phyloP scores from a whole-genome alignment of 441 rosid species.

The Codiaeum variegatum region DNA sequence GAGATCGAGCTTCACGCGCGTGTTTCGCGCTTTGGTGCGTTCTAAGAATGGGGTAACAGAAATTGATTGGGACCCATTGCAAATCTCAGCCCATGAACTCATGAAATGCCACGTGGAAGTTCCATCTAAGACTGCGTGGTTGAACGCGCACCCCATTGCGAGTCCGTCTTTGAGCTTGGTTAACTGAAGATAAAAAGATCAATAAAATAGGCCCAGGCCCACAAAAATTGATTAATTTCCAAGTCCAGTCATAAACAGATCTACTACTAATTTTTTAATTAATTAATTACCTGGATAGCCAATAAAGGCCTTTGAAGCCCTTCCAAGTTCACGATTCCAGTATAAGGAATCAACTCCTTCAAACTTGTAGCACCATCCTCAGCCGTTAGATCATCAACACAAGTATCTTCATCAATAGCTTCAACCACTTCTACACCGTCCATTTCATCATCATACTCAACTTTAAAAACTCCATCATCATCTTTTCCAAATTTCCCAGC shows the following conservation, averaged over 20 bases:
- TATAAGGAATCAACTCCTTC: constrained; percentile 68
- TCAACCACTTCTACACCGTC: constrained; percentile 70
- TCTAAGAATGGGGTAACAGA: constrained; percentile 53
- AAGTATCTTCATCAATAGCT: constrained; percentile 50
- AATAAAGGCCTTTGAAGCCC: constrained; percentile 65
- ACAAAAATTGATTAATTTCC: not conserved
- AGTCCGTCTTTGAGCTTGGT: constrained; percentile 80
- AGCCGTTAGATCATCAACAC: constrained; percentile 57
- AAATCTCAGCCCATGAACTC: constrained; percentile 79
- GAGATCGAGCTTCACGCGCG: constrained; percentile 71
- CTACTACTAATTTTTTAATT: not conserved
- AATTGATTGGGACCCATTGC: constrained; percentile 42
- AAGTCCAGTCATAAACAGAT: too few species aligned
- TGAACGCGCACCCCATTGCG: constrained; percentile 86
- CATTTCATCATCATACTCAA: constrained; percentile 64
- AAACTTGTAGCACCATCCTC: constrained; percentile 54
- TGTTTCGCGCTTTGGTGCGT: constrained; percentile 67
- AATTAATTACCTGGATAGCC: constrained; percentile 50
- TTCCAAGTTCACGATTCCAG: constrained; percentile 64
- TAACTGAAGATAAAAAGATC: constrained; percentile 40
- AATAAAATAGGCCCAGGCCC: not conserved
- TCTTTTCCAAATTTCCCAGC: constrained; percentile 80
- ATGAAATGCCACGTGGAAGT: constrained; percentile 93
- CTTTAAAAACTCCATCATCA: constrained; percentile 68
- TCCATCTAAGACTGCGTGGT: constrained; percentile 84